Evolutionary conservation across 306 rosid genomes (phyloP), one percentile per base, ranked within the genome.

Genomic region (Rosa rugosa): DNA sequence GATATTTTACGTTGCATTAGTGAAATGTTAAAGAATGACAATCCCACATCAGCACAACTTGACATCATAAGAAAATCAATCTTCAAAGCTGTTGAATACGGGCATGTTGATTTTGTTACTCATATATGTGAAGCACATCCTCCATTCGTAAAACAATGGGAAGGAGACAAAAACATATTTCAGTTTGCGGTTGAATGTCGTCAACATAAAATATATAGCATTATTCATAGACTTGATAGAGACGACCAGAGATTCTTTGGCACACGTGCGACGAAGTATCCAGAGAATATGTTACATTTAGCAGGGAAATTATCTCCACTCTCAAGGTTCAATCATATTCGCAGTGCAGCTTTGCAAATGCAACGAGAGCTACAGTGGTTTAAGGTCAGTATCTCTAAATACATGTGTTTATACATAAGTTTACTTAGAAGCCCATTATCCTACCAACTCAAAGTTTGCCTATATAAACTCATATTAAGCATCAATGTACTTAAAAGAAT

Each of bases 231-330:
- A 4, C n/a, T 38, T 11, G 59, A 23, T 41, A 23, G 67, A 14
- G 10, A 7, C 2, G 3, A 23, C 0, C 0, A 5, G 8, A 11
- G 0, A 5, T 0, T 0, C 0, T 0, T 2, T 42, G 13, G 25
- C 22, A 0, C 0, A 0, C 0, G 1, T 4, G 2, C 0, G 0
- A 11, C 5, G 0, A 59, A 3, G 0, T 22, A 0, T n/a, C 34
- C 36, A 10, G 16, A 59, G 14, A 17, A 4, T 3, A 69, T 82
- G 10, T 36, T 78, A 5, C 85, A 82, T 57, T 2, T 38, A 23
- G 82, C 76, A 5, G 85, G 72, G 0, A 50, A 3, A 2, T 5
- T 65, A 8, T 62, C 72, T 7, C 44, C 4, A 16, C 11, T n/a
- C 17, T 25, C 67, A 27, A 25, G 40, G 3, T 10, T 66, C 41